phyloP scores from a whole-genome alignment of 495 filamentous ascomycete species.

The Lasiosphaeria miniovina region DNA sequence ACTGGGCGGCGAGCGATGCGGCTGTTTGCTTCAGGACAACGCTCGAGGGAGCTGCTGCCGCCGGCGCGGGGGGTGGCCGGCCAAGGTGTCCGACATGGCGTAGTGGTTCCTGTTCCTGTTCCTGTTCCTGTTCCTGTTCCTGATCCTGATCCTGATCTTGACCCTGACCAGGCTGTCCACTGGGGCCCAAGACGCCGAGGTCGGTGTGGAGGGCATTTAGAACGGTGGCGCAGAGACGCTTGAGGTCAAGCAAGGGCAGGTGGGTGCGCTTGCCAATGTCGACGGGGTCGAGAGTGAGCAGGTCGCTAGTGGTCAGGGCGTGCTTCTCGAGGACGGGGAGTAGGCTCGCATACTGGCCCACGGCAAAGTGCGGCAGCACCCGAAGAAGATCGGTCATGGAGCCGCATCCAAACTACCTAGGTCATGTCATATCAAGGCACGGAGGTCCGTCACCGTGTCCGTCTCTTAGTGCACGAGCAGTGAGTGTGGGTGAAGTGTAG shows the following conservation, averaged over 20 bases:
- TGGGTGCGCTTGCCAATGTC: slow-evolving; percentile 86
- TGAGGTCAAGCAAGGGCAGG: slow-evolving; percentile 74
- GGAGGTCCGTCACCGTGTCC: no score
- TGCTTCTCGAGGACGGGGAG: slow-evolving; percentile 75
- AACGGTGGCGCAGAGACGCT: slow-evolving; percentile 62
- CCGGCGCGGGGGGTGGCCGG: not conserved
- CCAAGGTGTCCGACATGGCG: no score
- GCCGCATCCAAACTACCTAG: slow-evolving; percentile 8
- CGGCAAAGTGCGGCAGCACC: slow-evolving; percentile 74
- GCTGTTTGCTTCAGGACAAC: slow-evolving; percentile 32
- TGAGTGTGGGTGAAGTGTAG: no score
- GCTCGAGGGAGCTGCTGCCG: slow-evolving; percentile 12
- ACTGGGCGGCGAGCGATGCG: slow-evolving; percentile 42
- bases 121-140: slow-evolving; percentile 1
- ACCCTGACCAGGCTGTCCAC: not conserved
- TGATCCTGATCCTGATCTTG: not conserved
- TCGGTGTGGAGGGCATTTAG: slow-evolving; percentile 63
- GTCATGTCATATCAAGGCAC: not conserved
- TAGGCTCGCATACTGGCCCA: slow-evolving; percentile 67
- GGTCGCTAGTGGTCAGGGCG: slow-evolving; percentile 73
- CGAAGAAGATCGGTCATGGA: slow-evolving; percentile 83
- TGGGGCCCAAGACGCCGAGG: slow-evolving; percentile 43
- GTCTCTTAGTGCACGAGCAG: no score
- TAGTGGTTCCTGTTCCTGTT: not conserved
- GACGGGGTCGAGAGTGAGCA: slow-evolving; percentile 77